Evolutionary conservation across 139 green algal species (phyloP), one percentile per base, ranked within the genome.

Genomic region (Nannochloris sp.): DNA sequence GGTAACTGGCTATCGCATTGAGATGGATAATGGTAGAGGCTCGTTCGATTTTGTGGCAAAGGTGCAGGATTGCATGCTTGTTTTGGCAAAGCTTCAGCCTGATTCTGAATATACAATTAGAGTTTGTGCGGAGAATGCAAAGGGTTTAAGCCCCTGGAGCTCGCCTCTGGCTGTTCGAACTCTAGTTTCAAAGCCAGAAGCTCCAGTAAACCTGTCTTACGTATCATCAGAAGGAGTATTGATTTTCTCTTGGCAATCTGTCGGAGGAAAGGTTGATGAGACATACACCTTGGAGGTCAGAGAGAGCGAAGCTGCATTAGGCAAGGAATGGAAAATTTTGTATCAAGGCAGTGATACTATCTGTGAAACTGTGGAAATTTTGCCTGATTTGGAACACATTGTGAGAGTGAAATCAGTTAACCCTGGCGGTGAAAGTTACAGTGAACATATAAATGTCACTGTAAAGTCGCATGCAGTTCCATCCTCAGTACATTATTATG

Each of bases 31-130:
- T 11, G 80, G 80, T n/a, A 19, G 14, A 16, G 54, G 58, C 3
- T 59, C 49, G 23, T 25, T 43, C 27, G 62, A 78, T 15, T 88
- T 86, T 53, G 48, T 54, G 19, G 67, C 69, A 54, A 69, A 63
- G 5, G 65, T 79, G 1, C 44, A 66, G 8, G 60, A 61, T 29
- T 44, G 48, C 11, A 53, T 24, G 4, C 64, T 62, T 34, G 56
- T 27, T 11, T 67, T 72, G 9, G 21, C 49, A 12, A 64, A 59
- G 16, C 60, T 88, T 53, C 77, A 65, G 34, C 75, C 61, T 12
- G 84, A 81, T 4, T 40, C 75, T 37, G 25, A 31, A 2, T 91
- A 91, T 62, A 70, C 70, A 25, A 88, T 91, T 75, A 64, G 84
- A 2, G 48, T 92, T 6, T 65, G 58, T 5, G 82, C 82, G 1